A percentile compares a stretch with the other conserved stretches of the same genome.
These are phyloP conservation scores for Candolleomyces efflorescens DNA, from an alignment of 768 basidiomycete species.

Conservation along the genomic window DNA sequence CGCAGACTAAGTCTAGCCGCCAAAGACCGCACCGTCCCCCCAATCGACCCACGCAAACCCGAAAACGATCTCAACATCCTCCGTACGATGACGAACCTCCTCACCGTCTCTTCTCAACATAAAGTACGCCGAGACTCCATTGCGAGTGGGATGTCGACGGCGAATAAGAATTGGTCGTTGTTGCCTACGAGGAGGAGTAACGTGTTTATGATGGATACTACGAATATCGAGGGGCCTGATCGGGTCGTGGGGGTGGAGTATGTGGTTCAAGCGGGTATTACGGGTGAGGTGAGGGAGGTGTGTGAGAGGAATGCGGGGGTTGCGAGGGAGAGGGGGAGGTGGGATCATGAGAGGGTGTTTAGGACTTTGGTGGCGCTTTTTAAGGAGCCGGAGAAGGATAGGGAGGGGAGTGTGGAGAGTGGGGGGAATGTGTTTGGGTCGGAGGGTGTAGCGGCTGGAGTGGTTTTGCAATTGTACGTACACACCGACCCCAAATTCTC, in stretches of 20 bases:
- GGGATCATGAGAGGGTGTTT: constrained; percentile 71
- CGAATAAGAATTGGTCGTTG: constrained; percentile 39
- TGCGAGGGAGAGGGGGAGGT: constrained; percentile 56
- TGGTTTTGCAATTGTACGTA: constrained; percentile 48
- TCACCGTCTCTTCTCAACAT: constrained; percentile 56
- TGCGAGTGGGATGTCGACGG: constrained; percentile 33
- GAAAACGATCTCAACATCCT: constrained; percentile 56
- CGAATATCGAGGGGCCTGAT: constrained; percentile 48
- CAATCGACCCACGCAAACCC: constrained; percentile 35
- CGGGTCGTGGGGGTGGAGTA: constrained; percentile 61
- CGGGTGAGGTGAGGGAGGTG: constrained; percentile 35
- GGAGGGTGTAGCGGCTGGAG: constrained; percentile 28
- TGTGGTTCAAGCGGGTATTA: constrained; percentile 41
- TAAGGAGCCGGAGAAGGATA: constrained; percentile 16
- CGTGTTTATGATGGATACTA: constrained; percentile 52
- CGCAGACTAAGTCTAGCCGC: constrained; percentile 60
- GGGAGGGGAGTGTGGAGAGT: constrained; percentile 7
- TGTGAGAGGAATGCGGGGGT: constrained; percentile 58
- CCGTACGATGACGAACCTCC: constrained; percentile 75
- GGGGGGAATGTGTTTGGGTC: constrained; percentile 20
- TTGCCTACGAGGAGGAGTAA: constrained; percentile 49
- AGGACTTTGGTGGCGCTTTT: constrained; percentile 50
- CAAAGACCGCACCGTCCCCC: constrained; percentile 43
- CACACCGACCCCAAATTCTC: background rate
- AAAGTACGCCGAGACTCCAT: constrained; percentile 36